Conservation (phyloP, 495 filamentous ascomycete genomes). For the Podospora australis region DNA sequence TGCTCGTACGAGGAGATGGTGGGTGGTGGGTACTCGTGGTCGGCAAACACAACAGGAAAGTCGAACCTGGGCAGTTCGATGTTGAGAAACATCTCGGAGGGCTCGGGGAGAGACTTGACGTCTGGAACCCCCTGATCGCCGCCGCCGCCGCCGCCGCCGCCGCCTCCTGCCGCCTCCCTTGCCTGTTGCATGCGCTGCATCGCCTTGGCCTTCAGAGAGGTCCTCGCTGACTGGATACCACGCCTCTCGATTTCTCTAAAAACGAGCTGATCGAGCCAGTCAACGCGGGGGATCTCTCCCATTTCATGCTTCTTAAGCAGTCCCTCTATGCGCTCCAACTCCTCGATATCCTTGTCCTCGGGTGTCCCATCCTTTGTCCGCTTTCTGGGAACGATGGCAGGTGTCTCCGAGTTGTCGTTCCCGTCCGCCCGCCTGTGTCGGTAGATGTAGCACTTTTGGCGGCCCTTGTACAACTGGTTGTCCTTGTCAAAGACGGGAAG, state of each 20-base stretch:
- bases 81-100: constrained; percentile 61
- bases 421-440: constrained; percentile 81
- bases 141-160: neutral
- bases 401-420: constrained; percentile 71
- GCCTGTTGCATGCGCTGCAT: constrained; percentile 28
- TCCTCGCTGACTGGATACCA: constrained; percentile 48
- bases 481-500: constrained; percentile 85
- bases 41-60: constrained; percentile 90
- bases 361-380: constrained; percentile 40
- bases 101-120: constrained; percentile 28
- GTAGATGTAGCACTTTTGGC: constrained; percentile 85
- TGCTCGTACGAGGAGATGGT: constrained; percentile 66
- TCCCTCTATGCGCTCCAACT: constrained; percentile 75
- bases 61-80: constrained; percentile 93
- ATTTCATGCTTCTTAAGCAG: constrained; percentile 97
- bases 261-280: constrained; percentile 92
- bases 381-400: constrained; percentile 49
- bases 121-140: neutral
- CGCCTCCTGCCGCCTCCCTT: constrained; percentile 11
- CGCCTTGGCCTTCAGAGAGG: constrained; percentile 28
- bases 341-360: constrained; percentile 58
- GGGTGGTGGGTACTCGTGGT: constrained; percentile 84
- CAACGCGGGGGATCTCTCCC: constrained; percentile 84
- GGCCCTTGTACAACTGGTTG: constrained; percentile 78
- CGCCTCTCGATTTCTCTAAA: constrained; percentile 80